A percentile compares a stretch with the other conserved stretches of the same genome.
Conservation (phyloP, 805 yeast genomes). For the Cyberlindnera veronae region DNA sequence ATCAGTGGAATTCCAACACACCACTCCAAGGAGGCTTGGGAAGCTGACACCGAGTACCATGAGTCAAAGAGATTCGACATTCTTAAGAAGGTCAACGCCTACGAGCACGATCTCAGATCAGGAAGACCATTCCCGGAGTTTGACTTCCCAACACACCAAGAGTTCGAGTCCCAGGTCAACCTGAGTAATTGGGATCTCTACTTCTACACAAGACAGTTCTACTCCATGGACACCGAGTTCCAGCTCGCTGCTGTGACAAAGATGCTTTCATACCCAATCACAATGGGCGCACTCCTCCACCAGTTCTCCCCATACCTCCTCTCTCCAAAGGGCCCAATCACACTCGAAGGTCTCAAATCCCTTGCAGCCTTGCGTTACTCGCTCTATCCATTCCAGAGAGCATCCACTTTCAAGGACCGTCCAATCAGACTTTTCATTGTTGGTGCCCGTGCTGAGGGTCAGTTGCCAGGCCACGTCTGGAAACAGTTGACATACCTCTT, state of each 20-base stretch:
- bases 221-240: constrained; percentile 95
- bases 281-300: constrained; percentile 81
- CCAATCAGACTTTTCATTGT: constrained; percentile 86
- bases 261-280: constrained; percentile 87
- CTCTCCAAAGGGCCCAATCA: constrained; percentile 81
- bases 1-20: constrained; percentile 96
- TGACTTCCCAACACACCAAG: constrained; percentile 82
- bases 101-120: constrained; percentile 91
- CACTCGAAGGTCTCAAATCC: constrained; percentile 90
- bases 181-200: constrained; percentile 88
- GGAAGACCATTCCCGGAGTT: constrained; percentile 96
- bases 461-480: constrained; percentile 94
- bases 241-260: constrained; percentile 94
- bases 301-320: constrained; percentile 80
- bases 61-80: constrained; percentile 59
- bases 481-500: constrained; percentile 82
- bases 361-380: constrained; percentile 91
- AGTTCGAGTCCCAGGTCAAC: constrained; percentile 69
- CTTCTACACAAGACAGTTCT: constrained; percentile 87
- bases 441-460: constrained; percentile 91
- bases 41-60: constrained; percentile 71
- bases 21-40: constrained; percentile 88
- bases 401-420: constrained; percentile 68
- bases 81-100: constrained; percentile 82
- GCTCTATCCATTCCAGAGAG: constrained; percentile 62